Evolutionary conservation across 257 asterid genomes (phyloP).

Genomic region (Solanum sitiens): DNA sequence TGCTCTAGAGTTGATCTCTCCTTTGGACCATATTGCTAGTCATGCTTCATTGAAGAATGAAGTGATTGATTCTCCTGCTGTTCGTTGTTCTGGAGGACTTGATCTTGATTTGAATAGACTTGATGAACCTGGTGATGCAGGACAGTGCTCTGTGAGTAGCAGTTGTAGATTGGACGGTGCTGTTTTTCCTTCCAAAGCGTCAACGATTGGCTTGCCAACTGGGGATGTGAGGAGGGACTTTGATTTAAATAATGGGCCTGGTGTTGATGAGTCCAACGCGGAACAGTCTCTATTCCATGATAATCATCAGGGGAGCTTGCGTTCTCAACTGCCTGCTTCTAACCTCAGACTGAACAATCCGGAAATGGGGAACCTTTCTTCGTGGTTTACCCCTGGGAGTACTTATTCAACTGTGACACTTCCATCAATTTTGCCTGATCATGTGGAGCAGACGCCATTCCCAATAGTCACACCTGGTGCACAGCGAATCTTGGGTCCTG

Average conservation of each 20-base stretch:
- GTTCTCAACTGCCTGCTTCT: conserved; percentile 32
- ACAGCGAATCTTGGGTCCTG: conserved; percentile 57
- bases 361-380: conserved; percentile 44
- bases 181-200: conserved; percentile 8
- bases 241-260: conserved; percentile 44
- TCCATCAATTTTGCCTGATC: conserved; percentile 54
- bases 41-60: conserved; percentile 11
- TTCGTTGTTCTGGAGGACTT: conserved; percentile 24
- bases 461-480: conserved; percentile 55
- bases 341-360: conserved; percentile 34
- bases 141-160: conserved; percentile 23
- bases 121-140: conserved; percentile 29
- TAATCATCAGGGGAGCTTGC: conserved; percentile 21
- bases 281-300: conserved; percentile 18
- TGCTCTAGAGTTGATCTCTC: conserved; percentile 9
- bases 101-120: conserved; percentile 40
- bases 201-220: conserved; percentile 11
- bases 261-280: conserved; percentile 21
- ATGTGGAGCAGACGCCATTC: conserved; percentile 57
- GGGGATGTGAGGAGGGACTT: conserved; percentile 33
- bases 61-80: conserved; percentile 11
- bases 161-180: conserved; percentile 11
- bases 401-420: conserved; percentile 40
- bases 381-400: conserved; percentile 66
- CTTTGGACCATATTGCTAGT: conserved; percentile 5